A percentile compares a stretch with the other conserved stretches of the same genome.
These are phyloP conservation scores for Hapsidospora chrysogenum DNA, from an alignment of 495 filamentous ascomycete species.

Conservation along the genomic window DNA sequence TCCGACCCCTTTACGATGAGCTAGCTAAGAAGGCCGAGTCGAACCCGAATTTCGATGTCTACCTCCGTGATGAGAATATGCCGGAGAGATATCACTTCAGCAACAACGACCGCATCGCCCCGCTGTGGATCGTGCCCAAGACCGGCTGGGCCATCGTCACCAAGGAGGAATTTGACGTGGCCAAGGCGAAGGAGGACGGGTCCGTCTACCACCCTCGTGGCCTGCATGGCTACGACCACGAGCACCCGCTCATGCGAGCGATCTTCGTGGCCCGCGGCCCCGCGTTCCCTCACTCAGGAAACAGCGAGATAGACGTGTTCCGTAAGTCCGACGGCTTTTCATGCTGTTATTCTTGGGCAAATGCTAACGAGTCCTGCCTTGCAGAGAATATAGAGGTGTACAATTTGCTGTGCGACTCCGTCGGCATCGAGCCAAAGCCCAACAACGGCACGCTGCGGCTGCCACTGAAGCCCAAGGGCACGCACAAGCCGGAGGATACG, in stretches of 20 bases:
- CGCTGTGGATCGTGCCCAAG: constrained; percentile 82
- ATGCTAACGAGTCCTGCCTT: constrained; percentile 7
- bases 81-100: constrained; percentile 78
- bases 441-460: constrained; percentile 85
- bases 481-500: constrained; percentile 30
- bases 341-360: constrained; percentile 1
- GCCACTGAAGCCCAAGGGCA: constrained; percentile 50
- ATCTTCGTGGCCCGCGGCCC: constrained; percentile 83
- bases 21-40: constrained; percentile 32
- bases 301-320: constrained; percentile 66
- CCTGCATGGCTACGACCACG: constrained; percentile 80
- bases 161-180: constrained; percentile 56
- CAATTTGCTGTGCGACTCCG: constrained; percentile 76
- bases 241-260: constrained; percentile 80
- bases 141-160: constrained; percentile 80
- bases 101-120: constrained; percentile 73
- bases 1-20: constrained; percentile 33
- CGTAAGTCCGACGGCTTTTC: constrained; percentile 38
- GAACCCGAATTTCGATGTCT: constrained; percentile 62
- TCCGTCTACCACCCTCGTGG: constrained; percentile 56
- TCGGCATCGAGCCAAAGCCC: constrained; percentile 47
- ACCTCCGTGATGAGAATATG: constrained; percentile 67
- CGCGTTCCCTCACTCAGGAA: constrained; percentile 69
- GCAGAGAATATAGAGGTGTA: constrained; percentile 90
- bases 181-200: constrained; percentile 40